Percentiles rank a stretch among this genome's conserved stretches.
Evolutionary conservation across 352 stramenopile species (phyloP).

Genomic region (Blastocystis sp.): DNA sequence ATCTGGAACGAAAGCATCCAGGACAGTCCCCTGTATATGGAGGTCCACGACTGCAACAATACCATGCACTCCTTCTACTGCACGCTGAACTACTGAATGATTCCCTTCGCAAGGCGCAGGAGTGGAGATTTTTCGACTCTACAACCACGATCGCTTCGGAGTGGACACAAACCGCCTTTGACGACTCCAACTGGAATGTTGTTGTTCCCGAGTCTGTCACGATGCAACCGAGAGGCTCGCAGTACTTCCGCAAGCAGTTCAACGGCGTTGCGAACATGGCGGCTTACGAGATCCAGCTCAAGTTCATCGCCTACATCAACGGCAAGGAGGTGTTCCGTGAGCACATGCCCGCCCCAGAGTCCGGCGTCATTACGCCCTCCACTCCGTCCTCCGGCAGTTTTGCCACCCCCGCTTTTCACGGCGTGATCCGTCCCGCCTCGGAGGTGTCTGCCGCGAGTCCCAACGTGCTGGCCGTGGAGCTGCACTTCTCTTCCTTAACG

Average conservation of each 20-base stretch:
- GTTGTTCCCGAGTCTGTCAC: neutral
- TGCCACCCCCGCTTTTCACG: neutral
- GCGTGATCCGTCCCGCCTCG: neutral
- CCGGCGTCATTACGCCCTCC: neutral
- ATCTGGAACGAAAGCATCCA: too few species aligned
- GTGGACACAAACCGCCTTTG: neutral
- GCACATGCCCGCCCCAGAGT: neutral
- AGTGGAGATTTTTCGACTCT: neutral
- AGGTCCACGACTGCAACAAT: too few species aligned
- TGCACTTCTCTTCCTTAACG: too few species aligned
- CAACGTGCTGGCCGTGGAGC: constrained; percentile 21
- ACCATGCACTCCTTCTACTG: too few species aligned
- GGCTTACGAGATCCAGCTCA: constrained; percentile 1
- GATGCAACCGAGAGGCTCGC: neutral
- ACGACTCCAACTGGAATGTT: constrained; percentile 4
- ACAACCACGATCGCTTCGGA: too few species aligned
- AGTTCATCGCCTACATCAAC: constrained; percentile 19
- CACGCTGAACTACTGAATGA: too few species aligned
- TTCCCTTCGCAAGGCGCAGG: neutral
- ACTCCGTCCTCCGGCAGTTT: neutral
- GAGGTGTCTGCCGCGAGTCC: neutral
- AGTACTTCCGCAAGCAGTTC: constrained; percentile 26
- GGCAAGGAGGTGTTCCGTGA: constrained; percentile 17
- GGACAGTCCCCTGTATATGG: too few species aligned
- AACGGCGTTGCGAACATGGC: constrained; percentile 17